Conservation (phyloP, 148 eudicot genomes). For the Agrostemma githago region DNA sequence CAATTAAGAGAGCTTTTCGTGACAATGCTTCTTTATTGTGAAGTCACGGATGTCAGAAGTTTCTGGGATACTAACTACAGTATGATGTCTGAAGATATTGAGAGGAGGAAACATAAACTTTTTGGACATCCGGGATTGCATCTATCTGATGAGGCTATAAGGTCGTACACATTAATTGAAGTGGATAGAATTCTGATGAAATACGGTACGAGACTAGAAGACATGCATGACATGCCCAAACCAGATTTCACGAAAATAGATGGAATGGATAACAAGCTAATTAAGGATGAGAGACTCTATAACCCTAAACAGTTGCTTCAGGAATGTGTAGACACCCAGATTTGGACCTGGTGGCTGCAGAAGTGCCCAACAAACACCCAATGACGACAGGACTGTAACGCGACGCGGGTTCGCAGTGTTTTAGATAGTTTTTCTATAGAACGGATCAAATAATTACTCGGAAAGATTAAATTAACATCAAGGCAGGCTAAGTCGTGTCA, state of each 20-base stretch:
- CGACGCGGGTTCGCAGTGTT: too few species aligned
- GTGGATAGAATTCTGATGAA: not conserved
- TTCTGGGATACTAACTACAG: constrained; percentile 3
- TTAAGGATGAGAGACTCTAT: not conserved
- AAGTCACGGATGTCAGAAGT: not conserved
- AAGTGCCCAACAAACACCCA: too few species aligned
- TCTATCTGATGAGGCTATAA: not conserved
- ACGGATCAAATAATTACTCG: too few species aligned
- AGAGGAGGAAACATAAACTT: not conserved
- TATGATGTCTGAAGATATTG: constrained; percentile 7
- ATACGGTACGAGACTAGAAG: not conserved
- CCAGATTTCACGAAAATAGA: not conserved
- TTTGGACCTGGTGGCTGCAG: too few species aligned
- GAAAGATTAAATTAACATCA: too few species aligned
- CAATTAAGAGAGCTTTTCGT: too few species aligned
- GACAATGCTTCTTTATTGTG: not conserved
- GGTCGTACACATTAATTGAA: not conserved
- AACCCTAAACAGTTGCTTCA: not conserved
- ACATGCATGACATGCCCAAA: constrained; percentile 6
- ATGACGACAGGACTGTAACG: too few species aligned
- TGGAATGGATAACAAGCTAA: not conserved
- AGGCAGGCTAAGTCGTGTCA: too few species aligned
- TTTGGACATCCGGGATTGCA: not conserved
- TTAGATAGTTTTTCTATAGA: too few species aligned
- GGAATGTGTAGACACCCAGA: too few species aligned